These are phyloP conservation scores for Verticillium nubilum DNA, from an alignment of 2,329 filamentous ascomycete species.

Conservation along the genomic window DNA sequence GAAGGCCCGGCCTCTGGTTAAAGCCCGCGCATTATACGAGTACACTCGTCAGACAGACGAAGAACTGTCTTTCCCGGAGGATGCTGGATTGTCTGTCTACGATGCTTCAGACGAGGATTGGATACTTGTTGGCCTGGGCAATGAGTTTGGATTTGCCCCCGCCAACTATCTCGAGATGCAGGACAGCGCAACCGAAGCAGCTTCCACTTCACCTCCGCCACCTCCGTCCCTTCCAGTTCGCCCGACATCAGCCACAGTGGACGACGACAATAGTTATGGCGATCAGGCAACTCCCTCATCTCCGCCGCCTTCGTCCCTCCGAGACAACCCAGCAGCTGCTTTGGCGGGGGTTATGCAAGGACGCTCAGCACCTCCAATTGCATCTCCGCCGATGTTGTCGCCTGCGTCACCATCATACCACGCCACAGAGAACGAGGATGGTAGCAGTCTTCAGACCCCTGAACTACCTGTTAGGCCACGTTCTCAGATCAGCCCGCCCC, in stretches of 20 bases:
- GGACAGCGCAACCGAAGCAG: slow-evolving; percentile 32
- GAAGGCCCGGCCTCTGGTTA: slow-evolving; percentile 50
- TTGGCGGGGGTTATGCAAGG: slow-evolving; percentile 52
- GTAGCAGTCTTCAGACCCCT: slow-evolving; percentile 26
- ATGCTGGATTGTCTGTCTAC: slow-evolving; percentile 76
- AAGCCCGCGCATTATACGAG: slow-evolving; percentile 93
- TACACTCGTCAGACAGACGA: slow-evolving; percentile 97
- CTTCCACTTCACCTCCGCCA: slow-evolving; percentile 30
- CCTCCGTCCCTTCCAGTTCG: slow-evolving; percentile 24
- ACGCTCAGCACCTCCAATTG: slow-evolving; percentile 34
- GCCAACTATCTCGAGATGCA: slow-evolving; percentile 88
- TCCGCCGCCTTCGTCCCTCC: slow-evolving; percentile 8
- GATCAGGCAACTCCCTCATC: background rate
- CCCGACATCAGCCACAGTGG: slow-evolving; percentile 5
- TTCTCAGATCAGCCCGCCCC: slow-evolving; percentile 17
- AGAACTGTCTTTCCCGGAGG: slow-evolving; percentile 92
- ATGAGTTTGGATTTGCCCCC: slow-evolving; percentile 89
- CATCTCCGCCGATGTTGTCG: slow-evolving; percentile 42
- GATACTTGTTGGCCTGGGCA: slow-evolving; percentile 82
- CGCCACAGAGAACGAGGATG: slow-evolving; percentile 20
- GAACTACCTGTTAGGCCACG: slow-evolving; percentile 29
- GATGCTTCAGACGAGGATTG: slow-evolving; percentile 92
- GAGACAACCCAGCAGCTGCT: slow-evolving; percentile 44
- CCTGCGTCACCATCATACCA: background rate
- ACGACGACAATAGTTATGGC: background rate